phyloP scores from a whole-genome alignment of 768 basidiomycete genomes.

The Lactarius sanguifluus region DNA sequence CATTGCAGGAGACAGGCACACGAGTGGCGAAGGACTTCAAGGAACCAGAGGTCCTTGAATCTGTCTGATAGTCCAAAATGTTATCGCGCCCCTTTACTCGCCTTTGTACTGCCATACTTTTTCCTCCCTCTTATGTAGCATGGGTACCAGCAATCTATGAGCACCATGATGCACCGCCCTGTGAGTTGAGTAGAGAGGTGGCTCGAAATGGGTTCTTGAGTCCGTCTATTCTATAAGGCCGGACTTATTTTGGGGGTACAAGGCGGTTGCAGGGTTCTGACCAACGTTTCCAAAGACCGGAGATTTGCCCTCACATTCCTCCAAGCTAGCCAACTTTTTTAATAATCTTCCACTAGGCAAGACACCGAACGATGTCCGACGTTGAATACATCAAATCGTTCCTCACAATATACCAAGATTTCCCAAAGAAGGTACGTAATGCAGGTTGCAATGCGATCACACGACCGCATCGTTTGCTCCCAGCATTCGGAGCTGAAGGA shows the following conservation, averaged over 20 bases:
- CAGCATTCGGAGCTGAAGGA: neutral
- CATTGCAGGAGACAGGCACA: conserved; percentile 83
- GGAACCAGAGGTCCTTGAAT: conserved; percentile 92
- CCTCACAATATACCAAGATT: conserved; percentile 66
- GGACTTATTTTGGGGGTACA: neutral
- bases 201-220: too few relatives aligned
- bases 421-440: conserved; percentile 82
- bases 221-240: too few relatives aligned
- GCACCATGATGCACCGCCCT: conserved; percentile 30
- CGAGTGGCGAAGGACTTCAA: conserved; percentile 95
- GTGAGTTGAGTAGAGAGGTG: neutral
- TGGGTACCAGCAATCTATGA: conserved; percentile 43
- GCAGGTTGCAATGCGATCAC: neutral
- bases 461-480: neutral
- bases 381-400: conserved; percentile 65
- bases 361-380: conserved; percentile 58
- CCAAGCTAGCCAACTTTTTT: neutral
- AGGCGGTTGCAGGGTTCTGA: neutral
- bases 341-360: neutral
- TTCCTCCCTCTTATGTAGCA: conserved; percentile 37
- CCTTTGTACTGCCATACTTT: conserved; percentile 31
- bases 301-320: neutral
- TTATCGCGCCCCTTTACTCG: conserved; percentile 19
- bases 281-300: neutral
- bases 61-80: conserved; percentile 61